Base-by-base conservation (phyloP, 2,329 filamentous ascomycete genomes). In the Aspergillus sp. region DNA sequence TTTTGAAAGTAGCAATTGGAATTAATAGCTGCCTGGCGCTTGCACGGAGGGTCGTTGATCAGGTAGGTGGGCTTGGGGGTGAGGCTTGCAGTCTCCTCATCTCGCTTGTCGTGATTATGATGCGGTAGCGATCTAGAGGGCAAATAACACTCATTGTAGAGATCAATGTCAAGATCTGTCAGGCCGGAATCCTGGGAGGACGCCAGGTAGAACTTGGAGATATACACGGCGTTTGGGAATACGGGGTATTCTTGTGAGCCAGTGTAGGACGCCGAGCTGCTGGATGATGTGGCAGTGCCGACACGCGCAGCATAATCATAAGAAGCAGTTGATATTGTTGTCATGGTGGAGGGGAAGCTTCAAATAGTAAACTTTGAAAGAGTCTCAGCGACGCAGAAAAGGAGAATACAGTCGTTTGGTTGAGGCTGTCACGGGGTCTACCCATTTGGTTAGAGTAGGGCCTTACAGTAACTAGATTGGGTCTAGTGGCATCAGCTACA, bases 71-170 rank as follows among this genome's bases (percentile, higher is more conserved):
- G 38, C 17, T 41, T 41, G 19, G 38, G 38, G 19, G 38, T 41
- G 32, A 36, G 32, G n/a, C 7, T 36, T 16, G 32, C 13, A 5
- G 32, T 16, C 19, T 7, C n/a, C 10, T 41, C 38, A 17, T 41
- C 38, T 41, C 38, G 17, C 38, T 41, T 41, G n/a, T 17, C 38
- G n/a, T 17, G 38, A 20, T 41, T 16, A 11, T 41, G 38, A n/a
- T 41, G 17, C 4, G n/a, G 6, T 16, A 41, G 38, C 4, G 38
- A 14, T 20, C 38, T 41, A 20, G 5, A 17, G 10, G 38, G 38
- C n/a, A 41, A 11, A n/a, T 41, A 41, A 41, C 38, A 41, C 38
- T 41, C 38, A 41, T 41, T 41, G 17, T 41, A 41, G n/a, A 41
- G 38, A n/a, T 41, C 38, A 41, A 41, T 41, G 38, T 41, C 38